Base-by-base conservation (phyloP, 2,329 filamentous ascomycete species). In the Cytospora leucostoma region DNA sequence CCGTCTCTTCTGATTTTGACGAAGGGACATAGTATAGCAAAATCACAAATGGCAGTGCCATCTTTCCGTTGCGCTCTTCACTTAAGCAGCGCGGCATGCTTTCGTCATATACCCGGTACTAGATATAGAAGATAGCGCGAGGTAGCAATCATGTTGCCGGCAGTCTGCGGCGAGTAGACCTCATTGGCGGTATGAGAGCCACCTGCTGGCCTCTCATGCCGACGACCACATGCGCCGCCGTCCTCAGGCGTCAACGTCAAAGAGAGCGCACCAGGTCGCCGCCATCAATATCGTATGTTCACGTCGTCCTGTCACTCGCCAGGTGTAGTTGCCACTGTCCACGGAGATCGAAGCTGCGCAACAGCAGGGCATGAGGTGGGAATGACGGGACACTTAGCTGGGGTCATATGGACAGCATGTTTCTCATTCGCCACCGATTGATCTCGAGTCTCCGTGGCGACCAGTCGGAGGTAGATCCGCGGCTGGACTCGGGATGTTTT, bases 101-200 rank as follows among this genome's bases (percentile, higher is more conserved):
- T 19, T 54, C 27, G 27, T 3, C 27, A 27, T 49, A 54, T 47
- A 35, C 40, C 50, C n/a, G 40, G 10, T 37, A 15, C 38, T 53
- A 37, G 55, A 52, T 49, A 37, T 63, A 63, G 38, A 40, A 33
- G n/a, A 54, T 55, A 56, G 27, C 32, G 56, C 50, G 34, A n/a
- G 21, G 19, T 13, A 32, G 37, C 17, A 21, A 35, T 37, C 11
- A 49, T 19, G n/a, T 8, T 51, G 4, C 5, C 32, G 37, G n/a
- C 51, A 19, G 35, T 52, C 17, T 12, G 19, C 17, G 27, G 32
- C 50, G 13, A 44, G 8, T 19, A 21, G 21, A n/a, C 38, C 27
- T 54, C 37, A 54, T 27, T 47, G 32, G 32, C 40, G 49, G 35
- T 34, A 59, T 44, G 15, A 27, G 21, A 19, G 32, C 32, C 44